Conservation (phyloP, 2,329 filamentous ascomycete genomes). For the Nigrospora sphaerica region DNA sequence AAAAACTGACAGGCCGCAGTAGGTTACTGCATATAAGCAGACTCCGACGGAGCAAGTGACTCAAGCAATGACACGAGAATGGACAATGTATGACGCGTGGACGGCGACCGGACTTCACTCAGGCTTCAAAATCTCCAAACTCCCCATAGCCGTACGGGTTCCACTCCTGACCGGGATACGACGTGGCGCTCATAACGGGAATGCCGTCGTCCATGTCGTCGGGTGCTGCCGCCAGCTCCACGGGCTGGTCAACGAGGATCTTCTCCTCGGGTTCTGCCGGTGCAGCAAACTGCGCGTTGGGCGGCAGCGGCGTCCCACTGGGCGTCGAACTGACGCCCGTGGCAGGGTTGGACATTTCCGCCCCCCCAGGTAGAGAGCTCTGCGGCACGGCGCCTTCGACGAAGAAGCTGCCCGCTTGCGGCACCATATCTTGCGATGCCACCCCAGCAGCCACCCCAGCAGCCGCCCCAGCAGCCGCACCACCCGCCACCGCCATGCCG, state of each 20-base stretch:
- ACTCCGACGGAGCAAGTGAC: no score
- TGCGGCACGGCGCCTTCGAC: neutral
- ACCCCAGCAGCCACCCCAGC: slow-evolving; percentile 2
- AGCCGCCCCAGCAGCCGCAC: slow-evolving; percentile 1
- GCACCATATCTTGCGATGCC: neutral
- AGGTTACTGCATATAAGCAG: no score
- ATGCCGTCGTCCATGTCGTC: slow-evolving; percentile 30
- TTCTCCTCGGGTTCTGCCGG: slow-evolving; percentile 26
- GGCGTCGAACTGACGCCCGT: neutral
- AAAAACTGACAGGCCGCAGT: no score
- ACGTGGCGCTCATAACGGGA: slow-evolving; percentile 44
- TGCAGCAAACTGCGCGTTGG: neutral
- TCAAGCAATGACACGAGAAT: no score
- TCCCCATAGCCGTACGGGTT: slow-evolving; percentile 30
- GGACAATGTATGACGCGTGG: no score
- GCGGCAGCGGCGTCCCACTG: neutral
- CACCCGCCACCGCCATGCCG: slow-evolving; percentile 1
- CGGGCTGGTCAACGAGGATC: slow-evolving; percentile 23
- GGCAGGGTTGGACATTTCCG: neutral
- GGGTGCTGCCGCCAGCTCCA: slow-evolving; percentile 21
- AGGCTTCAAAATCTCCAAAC: slow-evolving; percentile 18
- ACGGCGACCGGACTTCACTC: no score
- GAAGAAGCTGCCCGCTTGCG: slow-evolving; percentile 3
- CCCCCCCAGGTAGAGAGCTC: neutral
- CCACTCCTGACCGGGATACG: slow-evolving; percentile 53